Conservation (phyloP, 345 rosid genomes). For the Euphorbia tirucalli region DNA sequence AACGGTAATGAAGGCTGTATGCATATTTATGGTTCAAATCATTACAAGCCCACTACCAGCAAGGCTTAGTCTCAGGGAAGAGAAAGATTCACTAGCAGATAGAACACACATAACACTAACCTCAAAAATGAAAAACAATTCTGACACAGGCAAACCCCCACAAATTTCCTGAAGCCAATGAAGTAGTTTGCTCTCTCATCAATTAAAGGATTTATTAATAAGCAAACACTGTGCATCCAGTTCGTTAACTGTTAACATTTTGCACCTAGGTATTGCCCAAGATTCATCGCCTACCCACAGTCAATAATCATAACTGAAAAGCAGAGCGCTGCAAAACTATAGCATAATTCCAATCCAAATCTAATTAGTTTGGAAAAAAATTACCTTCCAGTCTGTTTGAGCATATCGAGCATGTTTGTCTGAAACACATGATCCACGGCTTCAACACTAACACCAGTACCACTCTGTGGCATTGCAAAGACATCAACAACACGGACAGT, state of each 20-base stretch:
- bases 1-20: neutral
- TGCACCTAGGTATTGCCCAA: neutral
- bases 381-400: constrained; percentile 98
- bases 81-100: neutral
- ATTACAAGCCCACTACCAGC: neutral
- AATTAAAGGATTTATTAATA: neutral
- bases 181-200: neutral
- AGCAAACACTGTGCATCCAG: neutral
- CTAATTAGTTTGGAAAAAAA: neutral
- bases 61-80: neutral
- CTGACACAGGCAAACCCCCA: neutral
- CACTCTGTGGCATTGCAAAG: constrained; percentile 99
- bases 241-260: neutral
- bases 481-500: constrained; percentile 97
- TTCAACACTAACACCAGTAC: constrained; percentile 98
- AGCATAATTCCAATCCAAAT: neutral
- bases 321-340: neutral
- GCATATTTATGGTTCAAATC: neutral
- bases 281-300: neutral
- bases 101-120: neutral
- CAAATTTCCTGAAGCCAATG: neutral
- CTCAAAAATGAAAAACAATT: neutral
- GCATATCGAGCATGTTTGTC: constrained; percentile 99
- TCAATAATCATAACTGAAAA: too few relatives aligned
- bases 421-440: constrained; percentile 99